Base-by-base conservation (phyloP, 768 basidiomycete genomes). In the Rhodotorula diobovata region DNA sequence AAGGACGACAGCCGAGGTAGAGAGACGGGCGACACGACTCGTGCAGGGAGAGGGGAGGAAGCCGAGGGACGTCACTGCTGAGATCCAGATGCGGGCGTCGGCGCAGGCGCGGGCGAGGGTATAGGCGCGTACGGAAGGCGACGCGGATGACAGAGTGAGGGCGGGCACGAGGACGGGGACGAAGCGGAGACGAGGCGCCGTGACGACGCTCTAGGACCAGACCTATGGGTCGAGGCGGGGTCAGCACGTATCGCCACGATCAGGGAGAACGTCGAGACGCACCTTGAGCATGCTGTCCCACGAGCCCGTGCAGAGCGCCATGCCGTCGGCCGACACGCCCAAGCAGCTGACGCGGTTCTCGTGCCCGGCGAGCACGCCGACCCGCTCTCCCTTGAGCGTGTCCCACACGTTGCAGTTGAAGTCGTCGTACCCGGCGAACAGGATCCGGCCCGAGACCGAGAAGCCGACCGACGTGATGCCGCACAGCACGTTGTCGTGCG, bases 341-440 rank as follows among this genome's bases (percentile, higher is more conserved):
- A 99, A 82, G 84, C 96, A 98, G 79, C 89, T 91, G 76, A 99
- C 93, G 74, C 95, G 85, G 84, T 99, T 99, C 85, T 99, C 95
- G 78, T 99, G 95, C 28, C 96, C 95, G 48, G 93, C 92, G 71
- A 99, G 82, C 63, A 99, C 96, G 67, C 95, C 95, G 51, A 99
- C 93, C 66, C 95, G 90, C 81, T 98, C 95, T 66, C 96, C 96
- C 82, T 95, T 96, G 78, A 99, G 85, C 39, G 94, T 97, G 80
- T 99, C 95, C 95, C 95, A 99, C 62, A 98, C 95, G 80, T 99
- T 99, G 84, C 93, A 94, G 76, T 96, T 98, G 91, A 96, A 98
- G 80, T 99, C 95, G 81, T 99, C 95, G 80, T 99, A 99, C 53
- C 95, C 95, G 74, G 96, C 95, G 76, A 99, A 99, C 50, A 99